Evolutionary conservation across 345 rosid genomes (phyloP), one percentile per base, ranked within the genome.

Genomic region (Citrus hindsii): DNA sequence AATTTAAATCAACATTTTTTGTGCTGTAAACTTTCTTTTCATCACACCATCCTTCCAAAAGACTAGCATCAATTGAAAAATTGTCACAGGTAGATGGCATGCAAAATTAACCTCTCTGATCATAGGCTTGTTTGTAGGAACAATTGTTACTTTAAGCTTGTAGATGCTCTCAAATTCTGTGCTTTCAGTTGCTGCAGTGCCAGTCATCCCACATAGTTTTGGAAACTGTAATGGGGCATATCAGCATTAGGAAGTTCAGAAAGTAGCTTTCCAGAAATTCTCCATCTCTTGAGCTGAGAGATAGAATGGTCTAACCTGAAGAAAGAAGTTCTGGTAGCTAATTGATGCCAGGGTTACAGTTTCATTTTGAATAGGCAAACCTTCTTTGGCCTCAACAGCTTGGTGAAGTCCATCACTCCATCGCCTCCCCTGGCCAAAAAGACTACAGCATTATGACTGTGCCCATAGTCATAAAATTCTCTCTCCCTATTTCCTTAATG

Each of bases 351-450:
- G 81, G 42, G 99, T 95, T 77, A 95, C 81, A 80, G 99, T 92
- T 92, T 95, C 98, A 79, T 93, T 93, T 85, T 95, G 99, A 85
- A 95, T 93, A 56, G 99, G 99, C 88, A 95, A 85, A 62, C 86
- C 91, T 86, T 95, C 98, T 88, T 95, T 95, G 69, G 99, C 99
- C 87, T 95, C 99, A 82, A 95, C 99, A 75, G 99, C 99, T 92
- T 95, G 99, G 83, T 95, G 99, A 86, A 95, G 96, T 76, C 99
- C 99, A 84, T 95, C 99, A 84, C 99, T 95, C 99, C 99, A 95
- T 82, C 99, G 88, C 77, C 99, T 89, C 42, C 99, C 99, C 99
- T 95, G 79, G 74, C 64, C 60, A 61, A 77, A 72, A 80, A 42
- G 25, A 77, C 69, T 35, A 65, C 48, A n/a, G 37, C 42, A 38